These are phyloP conservation scores for Fusarium domesticum DNA, from an alignment of 2,329 filamentous ascomycete genomes.

Conservation along the genomic window DNA sequence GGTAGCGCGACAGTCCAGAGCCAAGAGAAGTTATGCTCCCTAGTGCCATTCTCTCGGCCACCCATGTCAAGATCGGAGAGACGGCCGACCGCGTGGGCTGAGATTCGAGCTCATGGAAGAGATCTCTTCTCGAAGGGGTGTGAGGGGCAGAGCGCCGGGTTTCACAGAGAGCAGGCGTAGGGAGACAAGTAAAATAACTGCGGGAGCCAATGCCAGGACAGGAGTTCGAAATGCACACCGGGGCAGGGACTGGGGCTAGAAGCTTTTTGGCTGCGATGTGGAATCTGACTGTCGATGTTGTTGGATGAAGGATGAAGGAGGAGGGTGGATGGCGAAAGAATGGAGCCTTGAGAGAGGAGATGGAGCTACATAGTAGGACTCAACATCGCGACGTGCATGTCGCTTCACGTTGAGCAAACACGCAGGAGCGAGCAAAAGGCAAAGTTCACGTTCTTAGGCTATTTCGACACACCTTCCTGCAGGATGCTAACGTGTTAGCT, in stretches of 20 bases:
- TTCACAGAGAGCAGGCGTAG: slow-evolving; percentile 1
- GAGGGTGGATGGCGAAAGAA: background rate
- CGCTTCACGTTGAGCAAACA: too few species aligned
- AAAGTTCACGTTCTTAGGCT: too few species aligned
- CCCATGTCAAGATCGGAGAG: slow-evolving; percentile 26
- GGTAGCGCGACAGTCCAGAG: slow-evolving; percentile 10
- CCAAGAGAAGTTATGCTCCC: slow-evolving; percentile 1
- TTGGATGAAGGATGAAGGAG: background rate
- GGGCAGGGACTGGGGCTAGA: background rate
- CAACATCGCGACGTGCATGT: too few species aligned
- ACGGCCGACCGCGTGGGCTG: slow-evolving; percentile 26
- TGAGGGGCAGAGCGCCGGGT: slow-evolving; percentile 13
- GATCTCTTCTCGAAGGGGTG: slow-evolving; percentile 22
- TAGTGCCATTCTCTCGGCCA: slow-evolving; percentile 15
- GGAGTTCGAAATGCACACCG: background rate
- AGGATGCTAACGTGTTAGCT: too few species aligned
- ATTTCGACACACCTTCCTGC: too few species aligned
- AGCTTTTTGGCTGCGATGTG: background rate
- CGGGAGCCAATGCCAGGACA: background rate
- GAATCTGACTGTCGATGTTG: background rate
- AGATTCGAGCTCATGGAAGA: slow-evolving; percentile 28
- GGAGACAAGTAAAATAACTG: background rate
- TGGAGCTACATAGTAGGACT: too few species aligned
- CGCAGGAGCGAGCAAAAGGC: too few species aligned
- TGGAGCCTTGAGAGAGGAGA: background rate